Conservation (phyloP, 2,329 filamentous ascomycete species). For the Neospermospora avenae region DNA sequence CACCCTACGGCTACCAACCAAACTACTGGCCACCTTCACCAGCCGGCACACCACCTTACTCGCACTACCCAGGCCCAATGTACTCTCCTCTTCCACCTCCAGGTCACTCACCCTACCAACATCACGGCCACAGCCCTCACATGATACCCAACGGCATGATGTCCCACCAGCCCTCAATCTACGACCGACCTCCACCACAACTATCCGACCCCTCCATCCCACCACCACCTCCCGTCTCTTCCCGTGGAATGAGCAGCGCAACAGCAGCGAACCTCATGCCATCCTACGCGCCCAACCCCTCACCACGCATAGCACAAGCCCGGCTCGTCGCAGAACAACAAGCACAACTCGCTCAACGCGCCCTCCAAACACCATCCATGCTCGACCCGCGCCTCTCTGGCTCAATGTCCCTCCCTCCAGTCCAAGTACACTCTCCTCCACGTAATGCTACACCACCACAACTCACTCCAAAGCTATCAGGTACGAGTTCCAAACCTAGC, state of each 20-base stretch:
- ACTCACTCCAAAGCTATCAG: conserved; percentile 1
- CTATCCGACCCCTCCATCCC: conserved; percentile 36
- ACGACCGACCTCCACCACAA: conserved; percentile 36
- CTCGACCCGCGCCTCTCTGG: conserved; percentile 30
- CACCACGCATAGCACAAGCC: conserved; percentile 40
- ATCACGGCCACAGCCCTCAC: conserved; percentile 32
- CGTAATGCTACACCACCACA: conserved; percentile 28
- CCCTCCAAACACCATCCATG: conserved; percentile 25
- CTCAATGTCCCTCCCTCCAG: conserved; percentile 19
- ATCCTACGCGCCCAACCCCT: conserved; percentile 36
- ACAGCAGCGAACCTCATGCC: conserved; percentile 28
- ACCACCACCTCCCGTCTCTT: conserved; percentile 29
- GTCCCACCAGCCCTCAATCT: conserved; percentile 26
- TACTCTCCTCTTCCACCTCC: conserved; percentile 37
- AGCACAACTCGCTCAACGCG: conserved; percentile 31
- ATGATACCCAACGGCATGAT: conserved; percentile 19
- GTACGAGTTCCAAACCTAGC: conserved; percentile 14
- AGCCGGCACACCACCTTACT: conserved; percentile 49
- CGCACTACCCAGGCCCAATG: conserved; percentile 37
- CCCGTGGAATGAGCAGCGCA: conserved; percentile 29
- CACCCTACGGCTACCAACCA: conserved; percentile 38
- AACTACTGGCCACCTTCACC: conserved; percentile 57
- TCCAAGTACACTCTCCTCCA: conserved; percentile 18
- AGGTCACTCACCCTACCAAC: conserved; percentile 32
- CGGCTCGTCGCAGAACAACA: conserved; percentile 36